Evolutionary conservation across 148 eudicot species (phyloP).

Genomic region (Persicaria maculosa): DNA sequence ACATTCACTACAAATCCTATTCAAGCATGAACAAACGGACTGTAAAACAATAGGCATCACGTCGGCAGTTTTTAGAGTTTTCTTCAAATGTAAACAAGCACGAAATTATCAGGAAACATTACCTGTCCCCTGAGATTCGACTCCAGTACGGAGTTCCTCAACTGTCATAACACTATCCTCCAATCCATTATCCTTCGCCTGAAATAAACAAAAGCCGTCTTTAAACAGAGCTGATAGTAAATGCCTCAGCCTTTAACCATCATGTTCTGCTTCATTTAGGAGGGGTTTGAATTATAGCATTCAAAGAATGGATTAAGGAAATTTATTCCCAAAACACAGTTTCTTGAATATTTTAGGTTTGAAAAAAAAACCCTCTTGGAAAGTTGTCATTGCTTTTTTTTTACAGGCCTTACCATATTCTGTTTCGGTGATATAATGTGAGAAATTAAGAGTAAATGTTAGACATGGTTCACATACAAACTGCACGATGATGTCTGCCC

Average conservation of each 20-base stretch:
- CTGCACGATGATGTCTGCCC: conserved; percentile 71
- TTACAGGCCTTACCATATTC: background rate
- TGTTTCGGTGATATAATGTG: background rate
- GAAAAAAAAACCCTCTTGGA: background rate
- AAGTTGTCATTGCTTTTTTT: background rate
- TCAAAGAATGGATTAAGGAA: background rate
- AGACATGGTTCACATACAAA: conserved; percentile 48
- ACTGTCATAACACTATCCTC: conserved; percentile 92
- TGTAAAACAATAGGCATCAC: background rate
- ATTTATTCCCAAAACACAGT: background rate
- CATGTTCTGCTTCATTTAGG: background rate
- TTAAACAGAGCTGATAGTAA: background rate
- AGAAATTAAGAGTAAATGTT: background rate
- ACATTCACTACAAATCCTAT: no score
- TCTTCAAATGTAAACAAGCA: background rate
- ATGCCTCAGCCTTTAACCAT: background rate
- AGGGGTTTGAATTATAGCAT: background rate
- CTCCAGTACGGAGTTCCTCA: conserved; percentile 84
- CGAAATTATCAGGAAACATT: conserved; percentile 9
- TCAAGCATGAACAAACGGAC: background rate
- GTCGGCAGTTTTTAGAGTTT: background rate
- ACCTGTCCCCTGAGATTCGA: conserved; percentile 94
- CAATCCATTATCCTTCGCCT: conserved; percentile 87
- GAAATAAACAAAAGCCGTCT: conserved; percentile 5
- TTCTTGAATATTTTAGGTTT: background rate